Evolutionary conservation across 257 asterid species (phyloP).

Genomic region (Prunella vulgaris): DNA sequence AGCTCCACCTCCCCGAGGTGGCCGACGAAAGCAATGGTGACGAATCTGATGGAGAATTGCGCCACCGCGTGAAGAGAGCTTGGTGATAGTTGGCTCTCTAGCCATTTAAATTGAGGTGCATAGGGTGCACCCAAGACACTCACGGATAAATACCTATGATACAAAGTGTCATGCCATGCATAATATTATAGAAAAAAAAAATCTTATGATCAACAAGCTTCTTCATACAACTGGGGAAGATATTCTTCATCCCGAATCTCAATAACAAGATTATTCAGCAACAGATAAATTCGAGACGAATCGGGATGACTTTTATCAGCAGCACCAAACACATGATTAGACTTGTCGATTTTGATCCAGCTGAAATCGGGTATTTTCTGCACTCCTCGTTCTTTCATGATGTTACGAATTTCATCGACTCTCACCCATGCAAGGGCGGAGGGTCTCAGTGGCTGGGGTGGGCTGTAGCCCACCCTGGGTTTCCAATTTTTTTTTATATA

Average conservation of each 20-base stretch:
- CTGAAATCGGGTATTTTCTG: slow-evolving; percentile 75
- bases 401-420: slow-evolving; percentile 48
- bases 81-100: too few species aligned
- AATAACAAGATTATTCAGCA: slow-evolving; percentile 47
- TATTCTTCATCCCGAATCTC: slow-evolving; percentile 66
- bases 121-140: too few species aligned
- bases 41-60: too few species aligned
- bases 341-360: slow-evolving; percentile 69
- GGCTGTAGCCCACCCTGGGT: too few species aligned
- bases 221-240: slow-evolving; percentile 22
- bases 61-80: too few species aligned
- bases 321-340: slow-evolving; percentile 66
- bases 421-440: slow-evolving; percentile 67
- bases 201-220: slow-evolving; percentile 1
- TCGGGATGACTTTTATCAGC: slow-evolving; percentile 66
- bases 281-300: slow-evolving; percentile 45
- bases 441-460: too few species aligned
- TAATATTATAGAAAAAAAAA: background rate
- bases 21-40: too few species aligned
- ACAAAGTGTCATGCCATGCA: background rate
- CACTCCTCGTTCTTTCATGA: slow-evolving; percentile 78
- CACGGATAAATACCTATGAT: background rate
- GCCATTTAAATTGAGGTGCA: too few species aligned
- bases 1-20: too few species aligned
- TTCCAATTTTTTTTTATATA: too few species aligned